Conservation (phyloP, 2,329 filamentous ascomycete genomes). For the Pseudopithomyces chartarum region DNA sequence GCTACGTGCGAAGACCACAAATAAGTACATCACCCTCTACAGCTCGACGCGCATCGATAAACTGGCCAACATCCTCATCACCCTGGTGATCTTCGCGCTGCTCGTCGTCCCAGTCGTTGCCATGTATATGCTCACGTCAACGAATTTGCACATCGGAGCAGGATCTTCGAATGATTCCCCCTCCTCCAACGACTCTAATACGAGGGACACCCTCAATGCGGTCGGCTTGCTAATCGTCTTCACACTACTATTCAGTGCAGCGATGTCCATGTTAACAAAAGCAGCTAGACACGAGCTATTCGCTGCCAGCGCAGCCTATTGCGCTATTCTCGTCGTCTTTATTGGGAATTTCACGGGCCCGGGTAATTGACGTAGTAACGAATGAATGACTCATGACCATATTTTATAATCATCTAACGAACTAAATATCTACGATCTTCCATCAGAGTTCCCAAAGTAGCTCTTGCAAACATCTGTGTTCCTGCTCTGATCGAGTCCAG, state of each 20-base stretch:
- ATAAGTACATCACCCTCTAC: constrained; percentile 44
- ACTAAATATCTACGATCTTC: background rate
- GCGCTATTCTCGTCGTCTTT: constrained; percentile 47
- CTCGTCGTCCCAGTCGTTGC: constrained; percentile 48
- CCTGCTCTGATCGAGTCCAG: constrained; percentile 2
- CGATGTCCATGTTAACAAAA: constrained; percentile 44
- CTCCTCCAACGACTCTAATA: constrained; percentile 12
- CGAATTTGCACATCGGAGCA: constrained; percentile 10
- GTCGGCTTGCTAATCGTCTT: constrained; percentile 51
- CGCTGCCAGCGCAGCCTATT: constrained; percentile 46
- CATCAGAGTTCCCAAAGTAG: background rate
- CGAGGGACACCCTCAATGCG: constrained; percentile 43
- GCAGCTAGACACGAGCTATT: constrained; percentile 45
- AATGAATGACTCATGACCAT: constrained; percentile 9
- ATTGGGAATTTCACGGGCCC: constrained; percentile 47
- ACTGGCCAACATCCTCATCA: constrained; percentile 50
- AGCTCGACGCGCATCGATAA: constrained; percentile 44
- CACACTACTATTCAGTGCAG: constrained; percentile 44
- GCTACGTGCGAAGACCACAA: constrained; percentile 42
- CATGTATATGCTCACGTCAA: constrained; percentile 46
- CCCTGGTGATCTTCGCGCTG: constrained; percentile 49
- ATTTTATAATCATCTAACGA: background rate
- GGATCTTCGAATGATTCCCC: constrained; percentile 3
- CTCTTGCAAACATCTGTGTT: background rate
- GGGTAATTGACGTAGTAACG: constrained; percentile 26